phyloP scores from a whole-genome alignment of 768 basidiomycete genomes.

The Cyathus striatus region DNA sequence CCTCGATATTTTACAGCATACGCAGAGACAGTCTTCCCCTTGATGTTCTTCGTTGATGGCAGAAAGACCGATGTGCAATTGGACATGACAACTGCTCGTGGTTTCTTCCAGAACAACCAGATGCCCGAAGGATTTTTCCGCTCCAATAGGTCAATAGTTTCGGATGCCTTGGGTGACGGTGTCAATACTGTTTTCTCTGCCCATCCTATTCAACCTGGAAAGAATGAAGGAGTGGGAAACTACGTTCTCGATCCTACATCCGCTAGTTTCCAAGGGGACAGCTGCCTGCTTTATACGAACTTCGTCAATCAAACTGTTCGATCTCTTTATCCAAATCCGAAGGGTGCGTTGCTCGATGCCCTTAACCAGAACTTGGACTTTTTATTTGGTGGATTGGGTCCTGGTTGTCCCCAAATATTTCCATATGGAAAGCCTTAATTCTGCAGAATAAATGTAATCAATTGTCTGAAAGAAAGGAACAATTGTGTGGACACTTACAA shows the following conservation, averaged over 20 bases:
- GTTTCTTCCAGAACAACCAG: constrained; percentile 16
- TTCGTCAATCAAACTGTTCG: constrained; percentile 14
- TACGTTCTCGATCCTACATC: constrained; percentile 15
- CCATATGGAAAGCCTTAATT: too few relatives aligned
- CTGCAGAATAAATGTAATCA: too few relatives aligned
- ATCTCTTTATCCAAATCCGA: constrained; percentile 15
- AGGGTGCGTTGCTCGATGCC: constrained; percentile 10
- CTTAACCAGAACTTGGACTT: constrained; percentile 13
- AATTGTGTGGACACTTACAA: too few relatives aligned
- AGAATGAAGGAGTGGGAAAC: constrained; percentile 13
- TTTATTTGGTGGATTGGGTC: constrained; percentile 8
- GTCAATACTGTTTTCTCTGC: constrained; percentile 8
- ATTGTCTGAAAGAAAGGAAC: too few relatives aligned
- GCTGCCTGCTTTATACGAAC: constrained; percentile 15
- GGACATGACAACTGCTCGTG: constrained; percentile 14
- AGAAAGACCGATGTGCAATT: constrained; percentile 14
- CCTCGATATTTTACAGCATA: constrained; percentile 18
- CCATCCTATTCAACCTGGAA: constrained; percentile 14
- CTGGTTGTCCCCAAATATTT: constrained; percentile 12
- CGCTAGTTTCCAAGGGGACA: constrained; percentile 9
- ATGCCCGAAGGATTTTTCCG: constrained; percentile 16
- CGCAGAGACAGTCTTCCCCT: constrained; percentile 16
- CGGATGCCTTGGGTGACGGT: constrained; percentile 5
- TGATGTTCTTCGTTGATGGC: constrained; percentile 18
- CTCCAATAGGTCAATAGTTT: constrained; percentile 7